phyloP scores from a whole-genome alignment of 352 stramenopile genomes.

The Pythium scleroteichum region DNA sequence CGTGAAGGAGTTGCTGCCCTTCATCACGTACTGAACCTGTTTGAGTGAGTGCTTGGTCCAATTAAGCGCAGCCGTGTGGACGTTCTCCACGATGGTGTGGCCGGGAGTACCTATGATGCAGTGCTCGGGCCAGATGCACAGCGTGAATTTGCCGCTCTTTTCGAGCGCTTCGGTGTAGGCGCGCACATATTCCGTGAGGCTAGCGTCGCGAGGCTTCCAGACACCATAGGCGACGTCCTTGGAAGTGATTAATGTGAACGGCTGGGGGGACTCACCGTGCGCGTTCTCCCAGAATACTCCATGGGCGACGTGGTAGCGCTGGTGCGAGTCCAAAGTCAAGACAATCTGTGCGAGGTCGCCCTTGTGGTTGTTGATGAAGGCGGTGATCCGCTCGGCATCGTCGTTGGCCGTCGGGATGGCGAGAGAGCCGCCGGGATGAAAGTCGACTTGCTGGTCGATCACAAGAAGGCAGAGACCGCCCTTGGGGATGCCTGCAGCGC shows the following conservation, averaged over 20 bases:
- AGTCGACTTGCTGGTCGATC: slow-evolving; percentile 97
- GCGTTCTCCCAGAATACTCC: slow-evolving; percentile 91
- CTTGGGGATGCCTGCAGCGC: slow-evolving; percentile 36
- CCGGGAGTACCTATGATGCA: slow-evolving; percentile 93
- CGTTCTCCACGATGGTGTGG: slow-evolving; percentile 85
- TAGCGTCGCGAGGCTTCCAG: slow-evolving; percentile 61
- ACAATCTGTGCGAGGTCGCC: slow-evolving; percentile 82
- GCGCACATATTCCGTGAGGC: slow-evolving; percentile 81
- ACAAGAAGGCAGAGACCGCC: slow-evolving; percentile 86
- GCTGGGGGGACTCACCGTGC: slow-evolving; percentile 62
- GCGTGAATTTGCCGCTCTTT: slow-evolving; percentile 84
- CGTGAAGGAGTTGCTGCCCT: slow-evolving; percentile 95
- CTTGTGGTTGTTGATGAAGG: slow-evolving; percentile 81
- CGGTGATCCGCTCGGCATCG: slow-evolving; percentile 89
- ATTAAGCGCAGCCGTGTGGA: slow-evolving; percentile 84
- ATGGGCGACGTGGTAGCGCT: slow-evolving; percentile 95
- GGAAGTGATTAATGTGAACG: slow-evolving; percentile 93
- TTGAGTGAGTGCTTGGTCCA: slow-evolving; percentile 65
- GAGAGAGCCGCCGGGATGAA: slow-evolving; percentile 94
- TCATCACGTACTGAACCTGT: slow-evolving; percentile 88
- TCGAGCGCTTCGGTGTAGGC: slow-evolving; percentile 91
- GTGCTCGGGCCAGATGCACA: slow-evolving; percentile 98
- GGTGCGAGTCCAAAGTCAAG: slow-evolving; percentile 96
- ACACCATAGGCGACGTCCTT: slow-evolving; percentile 67
- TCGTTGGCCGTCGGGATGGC: slow-evolving; percentile 92